Base-by-base conservation (phyloP, 805 yeast species). In the Ogataea degrootiae region DNA sequence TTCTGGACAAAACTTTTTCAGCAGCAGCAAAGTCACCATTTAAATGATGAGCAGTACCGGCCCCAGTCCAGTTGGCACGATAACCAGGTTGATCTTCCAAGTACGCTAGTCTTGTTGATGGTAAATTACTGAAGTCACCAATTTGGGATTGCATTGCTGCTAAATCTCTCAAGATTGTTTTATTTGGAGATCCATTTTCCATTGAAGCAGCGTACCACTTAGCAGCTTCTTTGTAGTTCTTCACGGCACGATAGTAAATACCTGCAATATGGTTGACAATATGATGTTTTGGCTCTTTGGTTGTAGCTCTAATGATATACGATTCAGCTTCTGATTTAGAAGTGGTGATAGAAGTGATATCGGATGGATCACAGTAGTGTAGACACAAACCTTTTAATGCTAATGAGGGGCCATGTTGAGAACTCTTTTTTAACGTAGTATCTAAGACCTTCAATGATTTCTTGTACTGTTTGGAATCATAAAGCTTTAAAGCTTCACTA, bases 11-110 rank as follows among this genome's bases (percentile, higher is more conserved):
- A 2, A 92, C 86, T 47, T 77, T 77, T 47, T 83, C 83, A 6
- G 96, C 92, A 22, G 79, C 79, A 35, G 70, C 72, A 59, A 74
- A 77, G 59, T 90, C 87, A 23, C 78, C 76, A 62, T 79, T 79
- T 61, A 91, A 72, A 64, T 87, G 87, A 61, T 85, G 88, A 1
- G 97, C 96, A 39, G 89, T 75, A 1, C 96, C 96, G 44, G 86
- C 74, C 0, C 85, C 83, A 1, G 96, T 86, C 96, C 97, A 91
- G 61, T 88, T 87, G 51, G 92, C 90, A 54, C 97, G 77, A 62
- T 80, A 87, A 0, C 96, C 96, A 11, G 94, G 82, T 56, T 78
- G 83, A 23, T 77, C 75, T 57, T 85, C 87, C 65, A 94, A 74
- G 58, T 81, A 82, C 36, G 74, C 73, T 50, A 79, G 80, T 57